phyloP scores from a whole-genome alignment of 1,284 basidiomycete species.

The Chiua sp. region DNA sequence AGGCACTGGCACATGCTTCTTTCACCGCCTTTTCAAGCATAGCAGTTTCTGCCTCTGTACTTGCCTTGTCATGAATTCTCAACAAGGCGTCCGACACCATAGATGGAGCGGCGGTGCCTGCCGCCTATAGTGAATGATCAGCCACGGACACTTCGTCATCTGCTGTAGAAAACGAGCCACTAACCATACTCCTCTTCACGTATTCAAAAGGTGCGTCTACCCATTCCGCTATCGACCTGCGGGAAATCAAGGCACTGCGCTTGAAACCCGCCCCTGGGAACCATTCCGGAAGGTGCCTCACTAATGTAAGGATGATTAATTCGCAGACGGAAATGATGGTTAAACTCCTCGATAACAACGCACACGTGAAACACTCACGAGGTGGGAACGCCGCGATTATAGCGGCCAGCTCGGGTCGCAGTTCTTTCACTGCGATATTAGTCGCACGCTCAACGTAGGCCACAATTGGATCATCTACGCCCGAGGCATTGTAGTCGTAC shows the following conservation, averaged over 20 bases:
- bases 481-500: constrained; percentile 24
- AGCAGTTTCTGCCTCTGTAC: constrained; percentile 10
- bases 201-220: constrained; percentile 28
- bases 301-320: constrained; percentile 6
- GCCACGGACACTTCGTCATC: neutral
- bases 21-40: constrained; percentile 26
- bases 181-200: constrained; percentile 27
- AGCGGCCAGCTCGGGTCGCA: constrained; percentile 26
- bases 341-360: neutral
- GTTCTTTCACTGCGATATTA: constrained; percentile 12
- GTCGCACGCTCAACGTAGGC: constrained; percentile 14
- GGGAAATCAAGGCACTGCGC: constrained; percentile 12
- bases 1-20: constrained; percentile 26
- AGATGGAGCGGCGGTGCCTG: constrained; percentile 25
- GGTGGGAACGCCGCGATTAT: constrained; percentile 21
- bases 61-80: constrained; percentile 9
- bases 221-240: constrained; percentile 8
- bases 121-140: constrained; percentile 15
- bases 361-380: constrained; percentile 13
- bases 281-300: constrained; percentile 28
- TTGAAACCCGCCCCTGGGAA: constrained; percentile 29
- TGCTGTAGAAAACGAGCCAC: constrained; percentile 2
- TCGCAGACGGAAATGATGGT: neutral
- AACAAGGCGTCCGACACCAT: constrained; percentile 28
- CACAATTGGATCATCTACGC: constrained; percentile 26